Percentiles rank a stretch among this genome's conserved stretches.
Evolutionary conservation across 2,329 filamentous ascomycete species (phyloP).

Genomic region (Pestalotiopsis sp.): DNA sequence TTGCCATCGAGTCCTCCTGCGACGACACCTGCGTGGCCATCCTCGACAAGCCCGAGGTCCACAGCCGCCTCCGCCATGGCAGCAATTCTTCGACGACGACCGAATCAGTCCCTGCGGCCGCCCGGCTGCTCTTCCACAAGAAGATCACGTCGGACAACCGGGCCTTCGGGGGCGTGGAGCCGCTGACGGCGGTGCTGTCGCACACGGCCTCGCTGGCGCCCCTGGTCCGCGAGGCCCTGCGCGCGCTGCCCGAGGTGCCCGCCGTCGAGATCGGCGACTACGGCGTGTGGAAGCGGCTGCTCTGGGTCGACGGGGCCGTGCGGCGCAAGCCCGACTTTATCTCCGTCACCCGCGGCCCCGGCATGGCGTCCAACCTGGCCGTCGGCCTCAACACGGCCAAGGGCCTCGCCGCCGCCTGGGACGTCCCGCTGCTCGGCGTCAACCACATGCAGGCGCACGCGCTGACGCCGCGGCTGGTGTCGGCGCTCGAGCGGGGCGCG

Average conservation of each 20-base stretch:
- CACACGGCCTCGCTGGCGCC: constrained; percentile 73
- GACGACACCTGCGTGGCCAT: constrained; percentile 93
- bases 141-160: constrained; percentile 82
- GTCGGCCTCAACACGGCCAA: constrained; percentile 85
- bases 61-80: background rate
- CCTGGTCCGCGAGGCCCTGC: constrained; percentile 68
- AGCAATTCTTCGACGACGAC: background rate
- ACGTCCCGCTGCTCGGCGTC: constrained; percentile 80
- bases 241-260: constrained; percentile 44
- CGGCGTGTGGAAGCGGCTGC: constrained; percentile 15
- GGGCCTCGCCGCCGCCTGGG: constrained; percentile 82
- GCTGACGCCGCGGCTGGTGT: constrained; percentile 79
- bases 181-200: constrained; percentile 72
- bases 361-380: constrained; percentile 79
- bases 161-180: constrained; percentile 77
- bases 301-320: constrained; percentile 29
- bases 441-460: constrained; percentile 99
- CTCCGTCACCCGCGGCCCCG: constrained; percentile 87
- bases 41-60: constrained; percentile 58
- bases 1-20: constrained; percentile 85
- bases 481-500: constrained; percentile 52
- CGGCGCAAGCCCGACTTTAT: constrained; percentile 75
- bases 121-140: constrained; percentile 75
- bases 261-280: background rate
- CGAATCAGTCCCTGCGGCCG: constrained; percentile 30